phyloP scores from a whole-genome alignment of 495 filamentous ascomycete genomes.

The Xylaria flabelliformis region DNA sequence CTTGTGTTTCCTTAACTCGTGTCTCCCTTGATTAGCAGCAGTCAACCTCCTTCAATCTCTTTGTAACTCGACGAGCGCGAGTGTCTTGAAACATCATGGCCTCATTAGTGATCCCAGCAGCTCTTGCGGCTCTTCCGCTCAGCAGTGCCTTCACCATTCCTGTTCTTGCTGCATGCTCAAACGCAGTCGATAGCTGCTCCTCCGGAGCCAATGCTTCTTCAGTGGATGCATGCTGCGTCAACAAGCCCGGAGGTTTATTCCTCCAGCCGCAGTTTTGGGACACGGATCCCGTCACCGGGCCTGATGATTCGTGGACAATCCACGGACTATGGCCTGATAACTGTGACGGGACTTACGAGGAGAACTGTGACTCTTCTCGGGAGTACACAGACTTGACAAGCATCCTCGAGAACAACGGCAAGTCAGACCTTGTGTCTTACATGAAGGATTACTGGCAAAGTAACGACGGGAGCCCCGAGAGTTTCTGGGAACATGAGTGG shows the following conservation, averaged over 20 bases:
- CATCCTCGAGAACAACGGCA: conserved; percentile 34
- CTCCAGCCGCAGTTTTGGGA: conserved; percentile 90
- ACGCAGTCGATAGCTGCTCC: conserved; percentile 24
- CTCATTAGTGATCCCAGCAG: conserved; percentile 17
- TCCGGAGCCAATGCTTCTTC: conserved; percentile 20
- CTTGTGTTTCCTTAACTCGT: neutral
- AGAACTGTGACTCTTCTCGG: conserved; percentile 68
- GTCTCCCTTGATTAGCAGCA: neutral
- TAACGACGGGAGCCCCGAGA: conserved; percentile 59
- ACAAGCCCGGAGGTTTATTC: conserved; percentile 74
- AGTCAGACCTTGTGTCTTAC: conserved; percentile 59
- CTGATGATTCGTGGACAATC: conserved; percentile 78
- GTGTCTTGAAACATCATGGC: neutral
- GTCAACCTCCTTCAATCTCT: conserved; percentile 1
- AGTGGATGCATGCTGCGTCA: conserved; percentile 75
- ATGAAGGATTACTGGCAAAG: conserved; percentile 78
- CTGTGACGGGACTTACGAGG: conserved; percentile 76
- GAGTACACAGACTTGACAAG: conserved; percentile 69
- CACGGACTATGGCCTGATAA: conserved; percentile 85
- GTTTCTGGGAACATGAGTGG: conserved; percentile 85
- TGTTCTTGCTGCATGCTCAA: conserved; percentile 8
- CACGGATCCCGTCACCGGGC: conserved; percentile 70
- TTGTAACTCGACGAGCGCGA: neutral
- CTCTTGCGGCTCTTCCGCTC: conserved; percentile 20
- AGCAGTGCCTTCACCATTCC: neutral